Percentiles rank a stretch among this genome's conserved stretches.
These are phyloP conservation scores for Ulmus americana DNA, from an alignment of 331 rosid species.

Conservation along the genomic window DNA sequence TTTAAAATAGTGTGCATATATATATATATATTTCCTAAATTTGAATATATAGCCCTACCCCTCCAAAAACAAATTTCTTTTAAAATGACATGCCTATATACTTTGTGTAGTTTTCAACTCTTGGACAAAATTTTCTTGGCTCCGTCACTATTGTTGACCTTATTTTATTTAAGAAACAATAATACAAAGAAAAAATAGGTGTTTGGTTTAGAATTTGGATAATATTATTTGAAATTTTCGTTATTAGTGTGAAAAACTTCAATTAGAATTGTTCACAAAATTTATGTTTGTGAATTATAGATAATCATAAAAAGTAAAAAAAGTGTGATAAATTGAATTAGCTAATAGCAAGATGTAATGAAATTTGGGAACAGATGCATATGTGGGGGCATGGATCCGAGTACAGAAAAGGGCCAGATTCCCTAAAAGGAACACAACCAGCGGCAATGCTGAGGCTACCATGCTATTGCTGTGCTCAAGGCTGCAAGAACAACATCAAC, in stretches of 20 bases:
- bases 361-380: constrained; percentile 55
- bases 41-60: too few species aligned
- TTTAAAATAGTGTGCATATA: too few species aligned
- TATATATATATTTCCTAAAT: too few species aligned
- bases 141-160: too few species aligned
- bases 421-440: constrained; percentile 81
- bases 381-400: constrained; percentile 99
- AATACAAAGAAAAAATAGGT: not conserved
- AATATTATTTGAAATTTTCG: not conserved
- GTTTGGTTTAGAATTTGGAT: not conserved
- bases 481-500: constrained; percentile 92
- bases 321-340: not conserved
- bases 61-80: too few species aligned
- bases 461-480: constrained; percentile 83
- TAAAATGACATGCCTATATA: too few species aligned
- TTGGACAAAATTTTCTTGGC: too few species aligned
- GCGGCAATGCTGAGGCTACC: constrained; percentile 96
- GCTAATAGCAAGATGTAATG: not conserved
- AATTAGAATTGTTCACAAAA: not conserved
- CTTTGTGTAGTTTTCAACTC: too few species aligned
- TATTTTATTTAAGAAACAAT: too few species aligned
- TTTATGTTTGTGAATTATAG: not conserved
- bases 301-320: not conserved
- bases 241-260: not conserved
- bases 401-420: constrained; percentile 79